Evolutionary conservation across 2,329 filamentous ascomycete species (phyloP).

Genomic region (Arthrobotrys pseudoclavata): DNA sequence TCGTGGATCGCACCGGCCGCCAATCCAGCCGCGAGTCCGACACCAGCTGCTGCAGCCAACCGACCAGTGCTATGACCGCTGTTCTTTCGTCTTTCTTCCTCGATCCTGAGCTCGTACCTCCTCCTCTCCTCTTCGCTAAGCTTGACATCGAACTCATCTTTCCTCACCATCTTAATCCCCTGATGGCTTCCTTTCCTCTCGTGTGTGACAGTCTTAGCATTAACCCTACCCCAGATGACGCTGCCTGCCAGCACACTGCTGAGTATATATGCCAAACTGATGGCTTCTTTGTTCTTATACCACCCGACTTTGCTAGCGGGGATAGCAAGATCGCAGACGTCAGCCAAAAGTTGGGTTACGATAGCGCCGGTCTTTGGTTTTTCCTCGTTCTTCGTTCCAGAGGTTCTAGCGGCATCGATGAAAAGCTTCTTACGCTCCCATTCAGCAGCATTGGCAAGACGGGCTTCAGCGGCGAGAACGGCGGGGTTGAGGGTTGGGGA

Average conservation of each 20-base stretch:
- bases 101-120: conserved; percentile 23
- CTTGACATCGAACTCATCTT: conserved; percentile 32
- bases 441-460: conserved; percentile 48
- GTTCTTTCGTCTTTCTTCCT: conserved; percentile 14
- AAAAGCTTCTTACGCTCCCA: conserved; percentile 56
- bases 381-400: conserved; percentile 25
- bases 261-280: conserved; percentile 40
- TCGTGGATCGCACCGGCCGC: conserved; percentile 3
- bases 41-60: conserved; percentile 13
- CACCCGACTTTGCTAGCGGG: conserved; percentile 51
- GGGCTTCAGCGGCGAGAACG: conserved; percentile 45
- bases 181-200: conserved; percentile 22
- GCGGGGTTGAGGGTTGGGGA: conserved; percentile 43
- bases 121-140: conserved; percentile 32
- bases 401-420: conserved; percentile 48
- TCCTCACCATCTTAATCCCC: conserved; percentile 53
- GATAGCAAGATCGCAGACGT: conserved; percentile 55
- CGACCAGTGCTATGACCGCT: background rate
- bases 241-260: conserved; percentile 46
- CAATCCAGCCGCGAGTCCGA: conserved; percentile 12
- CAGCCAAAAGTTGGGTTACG: conserved; percentile 53
- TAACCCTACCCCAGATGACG: conserved; percentile 58
- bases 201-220: conserved; percentile 18
- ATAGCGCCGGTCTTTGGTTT: conserved; percentile 30
- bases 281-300: conserved; percentile 55